phyloP scores from a whole-genome alignment of 768 basidiomycete species.

The Lactifluus piperatus region DNA sequence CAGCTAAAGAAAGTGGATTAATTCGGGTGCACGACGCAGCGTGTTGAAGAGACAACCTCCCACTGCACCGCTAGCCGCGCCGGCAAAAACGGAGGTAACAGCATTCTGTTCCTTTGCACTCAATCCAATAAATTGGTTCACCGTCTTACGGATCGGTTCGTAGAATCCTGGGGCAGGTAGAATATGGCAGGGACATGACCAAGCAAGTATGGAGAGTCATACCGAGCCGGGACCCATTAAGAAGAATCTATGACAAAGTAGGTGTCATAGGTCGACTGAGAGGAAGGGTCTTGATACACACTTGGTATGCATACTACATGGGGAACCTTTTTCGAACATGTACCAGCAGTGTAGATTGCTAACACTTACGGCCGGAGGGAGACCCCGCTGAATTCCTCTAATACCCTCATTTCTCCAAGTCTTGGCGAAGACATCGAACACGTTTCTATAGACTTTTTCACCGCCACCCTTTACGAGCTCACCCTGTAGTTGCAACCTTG shows the following conservation, averaged over 20 bases:
- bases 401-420: slow-evolving; percentile 88
- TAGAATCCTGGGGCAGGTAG: slow-evolving; percentile 67
- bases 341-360: neutral
- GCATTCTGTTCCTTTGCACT: slow-evolving; percentile 57
- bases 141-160: slow-evolving; percentile 71
- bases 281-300: slow-evolving; percentile 30
- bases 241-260: slow-evolving; percentile 52
- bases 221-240: slow-evolving; percentile 91
- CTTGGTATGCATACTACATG: slow-evolving; percentile 83
- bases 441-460: slow-evolving; percentile 77
- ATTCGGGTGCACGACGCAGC: neutral
- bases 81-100: slow-evolving; percentile 73
- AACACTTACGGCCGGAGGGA: slow-evolving; percentile 72
- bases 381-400: slow-evolving; percentile 86
- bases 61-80: slow-evolving; percentile 82
- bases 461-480: slow-evolving; percentile 75
- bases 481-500: slow-evolving; percentile 91
- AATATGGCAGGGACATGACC: neutral
- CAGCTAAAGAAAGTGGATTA: slow-evolving; percentile 34
- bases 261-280: neutral
- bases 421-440: slow-evolving; percentile 79
- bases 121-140: slow-evolving; percentile 65
- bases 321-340: slow-evolving; percentile 5
- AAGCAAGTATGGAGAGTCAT: slow-evolving; percentile 11
- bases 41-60: slow-evolving; percentile 48